A percentile compares a stretch with the other conserved stretches of the same genome.
These are phyloP conservation scores for Phytophthora multivora DNA, from an alignment of 352 stramenopile genomes.

Conservation along the genomic window DNA sequence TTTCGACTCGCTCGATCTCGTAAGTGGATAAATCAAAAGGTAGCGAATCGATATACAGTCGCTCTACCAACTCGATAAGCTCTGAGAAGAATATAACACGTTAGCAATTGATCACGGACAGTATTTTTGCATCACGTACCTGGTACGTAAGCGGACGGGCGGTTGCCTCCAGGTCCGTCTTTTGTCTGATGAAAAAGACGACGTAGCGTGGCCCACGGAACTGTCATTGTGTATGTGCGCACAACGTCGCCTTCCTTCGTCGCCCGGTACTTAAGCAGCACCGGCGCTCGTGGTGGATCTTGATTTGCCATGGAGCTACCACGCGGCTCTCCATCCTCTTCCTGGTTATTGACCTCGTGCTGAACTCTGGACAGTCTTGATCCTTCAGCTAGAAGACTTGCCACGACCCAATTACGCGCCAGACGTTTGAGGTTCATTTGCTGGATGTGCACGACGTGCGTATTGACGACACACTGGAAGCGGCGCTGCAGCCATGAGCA, in stretches of 20 bases:
- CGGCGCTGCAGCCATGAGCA: slow-evolving; percentile 72
- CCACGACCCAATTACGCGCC: slow-evolving; percentile 50
- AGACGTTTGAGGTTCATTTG: slow-evolving; percentile 58
- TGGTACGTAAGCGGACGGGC: slow-evolving; percentile 26
- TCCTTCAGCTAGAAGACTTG: slow-evolving; percentile 40
- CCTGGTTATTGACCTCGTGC: slow-evolving; percentile 15
- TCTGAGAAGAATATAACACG: slow-evolving; percentile 29
- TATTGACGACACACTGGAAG: slow-evolving; percentile 74
- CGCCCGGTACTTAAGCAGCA: slow-evolving; percentile 58
- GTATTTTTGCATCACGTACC: slow-evolving; percentile 15
- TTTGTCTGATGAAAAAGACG: slow-evolving; percentile 48
- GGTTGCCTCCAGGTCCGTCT: slow-evolving; percentile 15
- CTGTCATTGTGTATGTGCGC: slow-evolving; percentile 63
- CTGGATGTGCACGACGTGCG: slow-evolving; percentile 51
- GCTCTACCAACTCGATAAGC: slow-evolving; percentile 58
- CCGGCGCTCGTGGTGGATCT: slow-evolving; percentile 34
- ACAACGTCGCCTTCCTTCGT: slow-evolving; percentile 46
- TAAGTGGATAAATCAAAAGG: slow-evolving; percentile 60
- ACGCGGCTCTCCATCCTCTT: slow-evolving; percentile 4
- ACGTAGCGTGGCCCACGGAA: slow-evolving; percentile 54
- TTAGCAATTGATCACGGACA: slow-evolving; percentile 9
- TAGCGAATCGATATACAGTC: slow-evolving; percentile 56
- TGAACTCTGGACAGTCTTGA: slow-evolving; percentile 4
- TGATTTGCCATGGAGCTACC: slow-evolving; percentile 3
- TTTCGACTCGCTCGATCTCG: slow-evolving; percentile 50